Evolutionary conservation across 225 moss, liverwort and hornwort species (phyloP), one percentile per base, ranked within the genome.

Genomic region (Bryoerythrophyllum caledonicum): DNA sequence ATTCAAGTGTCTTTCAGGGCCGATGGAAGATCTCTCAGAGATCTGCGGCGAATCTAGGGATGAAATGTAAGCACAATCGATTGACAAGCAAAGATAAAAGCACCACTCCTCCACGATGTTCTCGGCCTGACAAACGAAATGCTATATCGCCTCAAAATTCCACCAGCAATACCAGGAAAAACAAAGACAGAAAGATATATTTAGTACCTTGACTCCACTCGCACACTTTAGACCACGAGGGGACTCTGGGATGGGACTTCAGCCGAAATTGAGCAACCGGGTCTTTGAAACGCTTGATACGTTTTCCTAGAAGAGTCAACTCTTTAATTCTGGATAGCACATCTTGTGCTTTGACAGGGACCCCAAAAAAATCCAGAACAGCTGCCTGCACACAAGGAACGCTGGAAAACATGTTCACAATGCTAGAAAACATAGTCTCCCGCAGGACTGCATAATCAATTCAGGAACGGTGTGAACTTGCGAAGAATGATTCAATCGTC

Each of bases 341-440:
- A 46, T 99, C 99, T 74, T 99, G 99, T 52, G 99, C 95, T 79
- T 99, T 99, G 23, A 99, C 95, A 73, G 95, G 95, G 28, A 99
- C 93, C 37, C 99, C 95, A 80, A 92, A 95, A 83, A 99, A 99
- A 64, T 99, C 99, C 70, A 99, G 69, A 68, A 99, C 93, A 69
- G 99, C 94, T 66, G 93, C 90, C 99, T 99, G 95, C 68, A 90
- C 41, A 74, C 43, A 74, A 8, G 57, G 51, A 78, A 44, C 61
- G 63, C 78, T 30, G 32, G 71, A 68, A 67, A 25, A 7, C 63
- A 63, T 32, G 23, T 49, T 71, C 75, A 74, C 21, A 58, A 70
- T 28, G 60, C 19, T 28, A 13, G 12, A 44, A 49, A 49, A 49
- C 2, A 49, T 7, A 11, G 72, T 62, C 67, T 15, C 10, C 38